Base-by-base conservation (phyloP, 2,329 filamentous ascomycete species). In the Acrocalymma vagum region DNA sequence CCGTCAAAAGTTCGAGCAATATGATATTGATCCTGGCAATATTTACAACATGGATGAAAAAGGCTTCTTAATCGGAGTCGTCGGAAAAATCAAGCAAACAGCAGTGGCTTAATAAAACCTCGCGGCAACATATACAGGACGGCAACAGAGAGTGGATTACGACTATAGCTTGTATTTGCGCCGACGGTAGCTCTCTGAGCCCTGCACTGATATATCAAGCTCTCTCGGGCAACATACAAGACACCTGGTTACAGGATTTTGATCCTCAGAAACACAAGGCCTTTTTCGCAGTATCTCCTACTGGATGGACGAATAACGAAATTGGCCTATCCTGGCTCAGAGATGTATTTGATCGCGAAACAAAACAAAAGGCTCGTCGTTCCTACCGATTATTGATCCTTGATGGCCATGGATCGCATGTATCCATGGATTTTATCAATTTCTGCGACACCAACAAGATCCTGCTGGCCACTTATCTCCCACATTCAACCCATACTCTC, bases 301-400 rank as follows among this genome's bases (percentile, higher is more conserved):
- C 34, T 29, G 26, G 42, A 27, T 49, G 37, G 42, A 34, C 20
- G 2, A 53, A 50, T 28, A 42, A 53, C 20, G 29, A 53, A 22
- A 38, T 50, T 10, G 39, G 39, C 7, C 20, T 47, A 6, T 35
- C 28, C 9, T 53, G 42, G 49, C 29, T 53, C 13, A 34, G 47
- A 32, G 28, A 50, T 36, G 42, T 53, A 22, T 50, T 53, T 41
- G 31, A 47, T 41, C 29, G 34, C 7, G 11, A 32, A 2, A 49
- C 38, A 2, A 46, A 34, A 22, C 24, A 22, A 5, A 51, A 48
- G 15, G 37, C 41, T 20, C 21, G 41, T 29, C 22, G 14, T 23
- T 38, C 16, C 3, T 50, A 47, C 13, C 26, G 42, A 25, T 29
- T 39, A 17, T 29, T 48, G 9, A 26, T 15, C n/a, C 32, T 35